Percentiles rank a stretch among this genome's conserved stretches.
phyloP scores from a whole-genome alignment of 495 filamentous ascomycete genomes.

The Parathielavia hyrcaniae region DNA sequence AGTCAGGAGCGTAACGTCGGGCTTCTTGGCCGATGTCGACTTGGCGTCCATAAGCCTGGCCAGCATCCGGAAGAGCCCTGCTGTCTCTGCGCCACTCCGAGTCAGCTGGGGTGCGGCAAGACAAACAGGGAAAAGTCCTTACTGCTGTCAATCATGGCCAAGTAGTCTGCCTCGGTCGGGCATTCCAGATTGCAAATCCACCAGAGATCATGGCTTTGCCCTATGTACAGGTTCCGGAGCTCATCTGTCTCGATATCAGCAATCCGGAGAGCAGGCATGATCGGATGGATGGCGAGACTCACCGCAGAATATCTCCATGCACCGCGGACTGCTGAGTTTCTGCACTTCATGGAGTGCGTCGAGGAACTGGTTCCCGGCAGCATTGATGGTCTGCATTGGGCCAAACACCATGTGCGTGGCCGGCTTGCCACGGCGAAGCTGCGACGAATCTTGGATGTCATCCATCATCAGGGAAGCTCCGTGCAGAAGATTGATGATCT shows the following conservation, averaged over 20 bases:
- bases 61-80: constrained; percentile 58
- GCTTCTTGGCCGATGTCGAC: constrained; percentile 47
- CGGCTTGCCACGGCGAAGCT: constrained; percentile 70
- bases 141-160: constrained; percentile 84
- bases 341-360: constrained; percentile 51
- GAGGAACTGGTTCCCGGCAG: constrained; percentile 82
- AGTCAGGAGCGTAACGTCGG: constrained; percentile 37
- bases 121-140: neutral
- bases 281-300: neutral
- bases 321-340: constrained; percentile 40
- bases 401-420: constrained; percentile 85
- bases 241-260: constrained; percentile 47
- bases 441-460: constrained; percentile 70
- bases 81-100: neutral
- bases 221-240: constrained; percentile 72
- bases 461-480: constrained; percentile 46
- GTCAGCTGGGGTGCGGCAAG: neutral
- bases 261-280: neutral
- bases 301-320: constrained; percentile 12
- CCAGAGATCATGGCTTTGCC: constrained; percentile 84
- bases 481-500: constrained; percentile 14
- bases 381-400: constrained; percentile 80
- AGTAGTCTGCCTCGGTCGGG: constrained; percentile 78
- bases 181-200: constrained; percentile 80
- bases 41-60: constrained; percentile 80